These are phyloP conservation scores for Tremella fuciformis DNA, from an alignment of 768 basidiomycete species.

Conservation along the genomic window DNA sequence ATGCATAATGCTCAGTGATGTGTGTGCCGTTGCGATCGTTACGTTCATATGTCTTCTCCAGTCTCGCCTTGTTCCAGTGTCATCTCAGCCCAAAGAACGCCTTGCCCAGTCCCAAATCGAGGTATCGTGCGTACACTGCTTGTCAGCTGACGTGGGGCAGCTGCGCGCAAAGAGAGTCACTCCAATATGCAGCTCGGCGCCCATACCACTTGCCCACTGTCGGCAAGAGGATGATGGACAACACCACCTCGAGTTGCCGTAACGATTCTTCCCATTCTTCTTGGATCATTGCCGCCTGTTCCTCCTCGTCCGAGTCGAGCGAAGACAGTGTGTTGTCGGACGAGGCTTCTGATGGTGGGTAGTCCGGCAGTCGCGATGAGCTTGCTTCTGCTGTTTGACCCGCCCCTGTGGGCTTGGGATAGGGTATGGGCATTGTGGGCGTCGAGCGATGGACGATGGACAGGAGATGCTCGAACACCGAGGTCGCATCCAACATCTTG, in stretches of 20 bases:
- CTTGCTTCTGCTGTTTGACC: too few relatives aligned
- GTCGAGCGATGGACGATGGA: too few relatives aligned
- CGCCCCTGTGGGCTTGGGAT: not conserved
- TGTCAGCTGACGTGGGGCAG: not conserved
- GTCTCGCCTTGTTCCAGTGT: not conserved
- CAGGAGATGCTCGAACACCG: too few relatives aligned
- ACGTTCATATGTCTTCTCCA: not conserved
- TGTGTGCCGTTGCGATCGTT: not conserved
- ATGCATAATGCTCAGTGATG: not conserved
- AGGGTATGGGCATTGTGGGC: constrained; percentile 3
- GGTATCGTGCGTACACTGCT: constrained; percentile 4
- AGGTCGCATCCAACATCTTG: too few relatives aligned
- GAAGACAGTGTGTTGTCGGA: constrained; percentile 51
- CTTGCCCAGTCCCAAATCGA: not conserved
- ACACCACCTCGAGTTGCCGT: constrained; percentile 74
- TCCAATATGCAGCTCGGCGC: constrained; percentile 78
- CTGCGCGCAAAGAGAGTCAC: constrained; percentile 58
- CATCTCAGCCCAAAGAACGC: constrained; percentile 1
- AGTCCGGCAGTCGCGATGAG: constrained; percentile 2
- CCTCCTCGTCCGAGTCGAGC: constrained; percentile 62
- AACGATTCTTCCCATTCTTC: constrained; percentile 92
- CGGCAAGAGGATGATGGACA: constrained; percentile 76
- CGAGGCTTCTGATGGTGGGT: constrained; percentile 13
- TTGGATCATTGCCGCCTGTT: constrained; percentile 63
- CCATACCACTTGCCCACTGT: constrained; percentile 86